These are phyloP conservation scores for Eucalyptus coolabah DNA, from an alignment of 345 rosid genomes.

Conservation along the genomic window DNA sequence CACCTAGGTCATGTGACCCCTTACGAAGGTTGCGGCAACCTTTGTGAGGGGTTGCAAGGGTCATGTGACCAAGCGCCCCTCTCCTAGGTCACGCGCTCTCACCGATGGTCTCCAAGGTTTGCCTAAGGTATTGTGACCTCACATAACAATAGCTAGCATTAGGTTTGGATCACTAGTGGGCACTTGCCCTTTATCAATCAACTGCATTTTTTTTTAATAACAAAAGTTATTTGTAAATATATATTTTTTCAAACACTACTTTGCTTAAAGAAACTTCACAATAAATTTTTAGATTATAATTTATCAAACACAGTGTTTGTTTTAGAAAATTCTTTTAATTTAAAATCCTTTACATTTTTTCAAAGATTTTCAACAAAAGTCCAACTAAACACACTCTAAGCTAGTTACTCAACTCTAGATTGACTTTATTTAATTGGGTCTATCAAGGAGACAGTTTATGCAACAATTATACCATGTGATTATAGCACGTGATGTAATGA, in stretches of 20 bases:
- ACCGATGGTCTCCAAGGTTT: rapidly evolving
- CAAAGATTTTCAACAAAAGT: too few relatives aligned
- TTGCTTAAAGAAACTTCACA: too few relatives aligned
- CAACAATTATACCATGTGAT: rapidly evolving
- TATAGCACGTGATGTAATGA: rapidly evolving
- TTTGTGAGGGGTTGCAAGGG: too few relatives aligned
- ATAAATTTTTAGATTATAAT: rapidly evolving
- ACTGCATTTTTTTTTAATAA: too few relatives aligned
- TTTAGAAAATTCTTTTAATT: too few relatives aligned
- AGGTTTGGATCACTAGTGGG: rapidly evolving
- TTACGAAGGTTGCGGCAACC: rapidly evolving
- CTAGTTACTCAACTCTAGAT: neutral
- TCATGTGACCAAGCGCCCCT: too few relatives aligned
- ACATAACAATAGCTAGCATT: rapidly evolving
- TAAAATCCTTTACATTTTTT: too few relatives aligned
- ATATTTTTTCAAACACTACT: too few relatives aligned
- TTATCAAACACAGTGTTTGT: too few relatives aligned
- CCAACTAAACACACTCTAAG: neutral
- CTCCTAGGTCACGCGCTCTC: rapidly evolving
- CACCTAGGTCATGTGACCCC: too few relatives aligned
- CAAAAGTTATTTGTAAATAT: too few relatives aligned
- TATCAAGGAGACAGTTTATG: neutral
- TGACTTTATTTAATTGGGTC: neutral
- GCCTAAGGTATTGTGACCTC: too few relatives aligned
- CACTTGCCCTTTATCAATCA: rapidly evolving